Percentiles rank a stretch among this genome's conserved stretches.
These are phyloP conservation scores for Phytophthora chlamydospora DNA, from an alignment of 352 stramenopile genomes.

Conservation along the genomic window DNA sequence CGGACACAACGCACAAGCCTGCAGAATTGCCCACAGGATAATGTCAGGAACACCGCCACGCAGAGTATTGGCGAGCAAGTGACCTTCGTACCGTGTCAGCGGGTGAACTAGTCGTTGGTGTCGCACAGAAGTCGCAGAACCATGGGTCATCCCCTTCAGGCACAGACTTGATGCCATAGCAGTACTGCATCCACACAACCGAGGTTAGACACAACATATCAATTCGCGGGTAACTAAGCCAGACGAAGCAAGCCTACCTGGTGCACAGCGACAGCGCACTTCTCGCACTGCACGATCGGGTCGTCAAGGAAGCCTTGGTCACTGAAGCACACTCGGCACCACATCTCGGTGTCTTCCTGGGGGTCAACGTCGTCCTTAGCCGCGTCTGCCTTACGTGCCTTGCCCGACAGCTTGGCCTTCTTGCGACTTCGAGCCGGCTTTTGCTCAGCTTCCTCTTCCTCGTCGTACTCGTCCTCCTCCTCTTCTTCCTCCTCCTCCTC, in stretches of 20 bases:
- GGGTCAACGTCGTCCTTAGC: conserved; percentile 49
- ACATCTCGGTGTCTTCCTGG: conserved; percentile 85
- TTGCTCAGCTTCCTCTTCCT: conserved; percentile 45
- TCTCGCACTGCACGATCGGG: conserved; percentile 89
- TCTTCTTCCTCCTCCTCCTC: conserved; percentile 60
- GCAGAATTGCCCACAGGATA: conserved; percentile 15
- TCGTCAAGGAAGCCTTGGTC: conserved; percentile 89
- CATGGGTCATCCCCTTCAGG: conserved; percentile 83
- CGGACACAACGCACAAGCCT: conserved; percentile 83
- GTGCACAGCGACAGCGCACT: conserved; percentile 83
- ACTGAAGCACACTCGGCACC: conserved; percentile 89
- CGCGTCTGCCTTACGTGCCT: conserved; percentile 25
- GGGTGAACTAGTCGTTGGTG: conserved; percentile 37
- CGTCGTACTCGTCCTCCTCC: conserved; percentile 47
- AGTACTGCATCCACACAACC: conserved; percentile 62
- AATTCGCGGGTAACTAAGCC: background rate
- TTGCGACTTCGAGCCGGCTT: conserved; percentile 45
- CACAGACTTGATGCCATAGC: conserved; percentile 84
- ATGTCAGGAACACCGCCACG: background rate
- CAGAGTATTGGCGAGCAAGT: no score
- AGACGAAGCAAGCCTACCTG: conserved; percentile 50
- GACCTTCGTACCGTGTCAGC: conserved; percentile 48
- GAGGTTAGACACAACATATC: conserved; percentile 10
- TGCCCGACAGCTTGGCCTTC: conserved; percentile 32
- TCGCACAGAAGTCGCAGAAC: conserved; percentile 85